Percentiles rank a stretch among this genome's conserved stretches.
phyloP scores from a whole-genome alignment of 139 green algal genomes.

The Nannochloris sp. region DNA sequence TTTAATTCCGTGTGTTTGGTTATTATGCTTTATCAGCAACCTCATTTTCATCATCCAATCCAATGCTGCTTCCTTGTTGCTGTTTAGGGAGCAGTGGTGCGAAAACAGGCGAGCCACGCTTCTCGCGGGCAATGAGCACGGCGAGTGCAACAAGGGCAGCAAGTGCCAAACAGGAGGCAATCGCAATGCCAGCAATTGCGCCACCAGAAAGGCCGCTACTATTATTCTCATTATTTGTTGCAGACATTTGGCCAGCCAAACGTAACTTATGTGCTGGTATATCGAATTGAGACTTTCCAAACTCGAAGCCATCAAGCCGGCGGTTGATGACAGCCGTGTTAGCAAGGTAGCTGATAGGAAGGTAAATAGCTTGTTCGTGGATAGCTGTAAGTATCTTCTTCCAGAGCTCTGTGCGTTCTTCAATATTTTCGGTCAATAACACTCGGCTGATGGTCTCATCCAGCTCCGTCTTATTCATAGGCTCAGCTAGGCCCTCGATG shows the following conservation, averaged over 20 bases:
- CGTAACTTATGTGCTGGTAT: background rate
- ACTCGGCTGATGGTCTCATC: background rate
- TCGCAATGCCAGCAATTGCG: background rate
- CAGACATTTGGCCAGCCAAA: background rate
- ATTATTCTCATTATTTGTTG: background rate
- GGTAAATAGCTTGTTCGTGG: background rate
- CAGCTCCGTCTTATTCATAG: background rate
- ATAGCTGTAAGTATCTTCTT: background rate
- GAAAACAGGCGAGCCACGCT: background rate
- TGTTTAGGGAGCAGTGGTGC: background rate
- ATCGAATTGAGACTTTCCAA: background rate
- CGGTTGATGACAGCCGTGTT: background rate
- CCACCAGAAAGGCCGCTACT: background rate
- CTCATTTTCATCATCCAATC: too few species aligned
- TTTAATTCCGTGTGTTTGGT: too few species aligned
- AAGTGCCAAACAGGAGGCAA: background rate
- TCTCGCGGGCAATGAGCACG: background rate
- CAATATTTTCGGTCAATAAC: background rate
- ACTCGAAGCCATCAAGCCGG: background rate
- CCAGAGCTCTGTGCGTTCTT: background rate
- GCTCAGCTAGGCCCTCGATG: background rate
- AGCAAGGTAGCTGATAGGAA: background rate
- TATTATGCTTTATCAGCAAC: too few species aligned
- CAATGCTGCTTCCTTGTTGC: background rate
- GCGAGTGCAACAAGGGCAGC: background rate